Evolutionary conservation across 768 basidiomycete genomes (phyloP).

Genomic region (Suillus sp.): DNA sequence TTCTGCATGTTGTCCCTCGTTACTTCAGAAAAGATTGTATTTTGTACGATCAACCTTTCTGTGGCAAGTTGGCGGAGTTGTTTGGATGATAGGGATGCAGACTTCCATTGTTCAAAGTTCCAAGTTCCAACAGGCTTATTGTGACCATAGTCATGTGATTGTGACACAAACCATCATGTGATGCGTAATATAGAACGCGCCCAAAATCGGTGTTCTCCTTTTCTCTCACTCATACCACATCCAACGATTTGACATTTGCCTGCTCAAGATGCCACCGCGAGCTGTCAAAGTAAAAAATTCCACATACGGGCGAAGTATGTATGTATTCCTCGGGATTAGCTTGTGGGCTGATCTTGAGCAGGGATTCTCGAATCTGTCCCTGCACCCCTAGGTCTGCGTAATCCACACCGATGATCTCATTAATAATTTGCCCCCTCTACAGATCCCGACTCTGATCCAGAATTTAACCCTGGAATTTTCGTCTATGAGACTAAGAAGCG

Average conservation of each 20-base stretch:
- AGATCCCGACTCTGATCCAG: slow-evolving; percentile 38
- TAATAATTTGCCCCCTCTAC: neutral
- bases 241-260: slow-evolving; percentile 5
- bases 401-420: neutral
- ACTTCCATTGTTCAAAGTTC: too few relatives aligned
- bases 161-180: neutral
- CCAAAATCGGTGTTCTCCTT: slow-evolving; percentile 9
- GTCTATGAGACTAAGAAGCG: slow-evolving; percentile 32
- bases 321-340: too few relatives aligned
- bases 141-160: neutral
- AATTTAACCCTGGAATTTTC: slow-evolving; percentile 34
- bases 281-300: slow-evolving; percentile 18
- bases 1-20: slow-evolving; percentile 31
- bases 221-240: neutral
- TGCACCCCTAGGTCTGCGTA: slow-evolving; percentile 37
- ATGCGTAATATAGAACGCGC: neutral
- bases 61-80: neutral
- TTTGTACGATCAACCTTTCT: slow-evolving; percentile 23
- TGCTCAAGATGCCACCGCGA: slow-evolving; percentile 23
- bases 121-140: neutral
- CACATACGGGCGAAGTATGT: slow-evolving; percentile 27
- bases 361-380: slow-evolving; percentile 33
- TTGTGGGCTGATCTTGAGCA: slow-evolving; percentile 9
- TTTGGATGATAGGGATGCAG: neutral
- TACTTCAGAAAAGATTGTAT: slow-evolving; percentile 35